These are phyloP conservation scores for Mucor lusitanicus DNA, from an alignment of 371 early-diverging fungal genomes.

Conservation along the genomic window DNA sequence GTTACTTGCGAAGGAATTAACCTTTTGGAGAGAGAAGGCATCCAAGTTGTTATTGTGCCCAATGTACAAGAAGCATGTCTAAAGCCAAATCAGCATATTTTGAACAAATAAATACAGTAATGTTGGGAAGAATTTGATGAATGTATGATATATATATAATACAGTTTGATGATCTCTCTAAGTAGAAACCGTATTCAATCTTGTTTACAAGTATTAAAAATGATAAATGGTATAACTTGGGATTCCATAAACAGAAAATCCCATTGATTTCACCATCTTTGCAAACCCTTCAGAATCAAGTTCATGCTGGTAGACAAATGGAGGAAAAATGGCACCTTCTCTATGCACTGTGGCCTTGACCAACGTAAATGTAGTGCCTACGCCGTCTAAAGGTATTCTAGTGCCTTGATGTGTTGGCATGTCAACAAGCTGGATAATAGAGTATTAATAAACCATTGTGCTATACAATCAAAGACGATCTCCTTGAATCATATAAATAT, in stretches of 20 bases:
- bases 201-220: conserved; percentile 2
- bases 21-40: conserved; percentile 58
- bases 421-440: conserved; percentile 44
- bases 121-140: background rate
- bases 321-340: conserved; percentile 63
- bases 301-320: conserved; percentile 60
- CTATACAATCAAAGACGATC: background rate
- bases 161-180: background rate
- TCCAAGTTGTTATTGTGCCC: conserved; percentile 67
- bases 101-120: background rate
- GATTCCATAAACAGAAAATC: conserved; percentile 59
- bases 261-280: conserved; percentile 63
- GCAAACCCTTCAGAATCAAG: conserved; percentile 77
- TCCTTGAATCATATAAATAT: background rate
- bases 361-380: conserved; percentile 61
- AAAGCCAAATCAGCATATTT: conserved; percentile 71
- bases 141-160: conserved; percentile 2
- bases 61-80: conserved; percentile 74
- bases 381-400: conserved; percentile 61
- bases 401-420: conserved; percentile 32
- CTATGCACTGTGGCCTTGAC: conserved; percentile 69
- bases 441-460: background rate
- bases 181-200: background rate
- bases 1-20: conserved; percentile 73
- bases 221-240: conserved; percentile 41